Evolutionary conservation across 2,329 filamentous ascomycete genomes (phyloP).

Genomic region (Aspergillus pseudonomiae): DNA sequence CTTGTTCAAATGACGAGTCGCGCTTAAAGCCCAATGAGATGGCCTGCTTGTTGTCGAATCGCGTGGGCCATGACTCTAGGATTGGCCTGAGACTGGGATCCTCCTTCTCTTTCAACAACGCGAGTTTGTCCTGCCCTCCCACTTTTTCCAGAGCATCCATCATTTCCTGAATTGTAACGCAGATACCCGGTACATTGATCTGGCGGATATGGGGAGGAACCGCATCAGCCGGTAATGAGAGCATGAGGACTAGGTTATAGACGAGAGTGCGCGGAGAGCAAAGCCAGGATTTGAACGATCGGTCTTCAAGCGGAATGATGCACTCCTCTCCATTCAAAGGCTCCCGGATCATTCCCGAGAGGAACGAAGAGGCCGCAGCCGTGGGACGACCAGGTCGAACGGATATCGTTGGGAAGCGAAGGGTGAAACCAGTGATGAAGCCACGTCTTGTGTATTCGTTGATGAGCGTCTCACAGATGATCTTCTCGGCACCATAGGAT

Average conservation of each 20-base stretch:
- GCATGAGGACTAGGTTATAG: slow-evolving; percentile 55
- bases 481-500: slow-evolving; percentile 66
- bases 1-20: slow-evolving; percentile 57
- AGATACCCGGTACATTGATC: slow-evolving; percentile 60
- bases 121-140: slow-evolving; percentile 56
- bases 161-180: slow-evolving; percentile 59
- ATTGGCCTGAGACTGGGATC: slow-evolving; percentile 56
- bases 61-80: slow-evolving; percentile 59
- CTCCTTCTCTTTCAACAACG: slow-evolving; percentile 55
- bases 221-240: slow-evolving; percentile 48
- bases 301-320: slow-evolving; percentile 54
- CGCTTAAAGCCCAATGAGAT: slow-evolving; percentile 55
- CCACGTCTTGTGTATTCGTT: slow-evolving; percentile 66
- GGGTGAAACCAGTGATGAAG: slow-evolving; percentile 59
- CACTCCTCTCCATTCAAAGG: slow-evolving; percentile 60
- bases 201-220: slow-evolving; percentile 52
- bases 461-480: slow-evolving; percentile 63
- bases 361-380: slow-evolving; percentile 64
- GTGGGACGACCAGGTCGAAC: slow-evolving; percentile 64
- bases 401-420: slow-evolving; percentile 64
- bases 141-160: slow-evolving; percentile 59
- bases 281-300: slow-evolving; percentile 57
- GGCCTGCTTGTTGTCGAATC: slow-evolving; percentile 57
- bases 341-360: slow-evolving; percentile 66
- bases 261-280: slow-evolving; percentile 57